phyloP scores from a whole-genome alignment of 176 grass and related monocot genomes.

The Chrysopogon serrulatus region DNA sequence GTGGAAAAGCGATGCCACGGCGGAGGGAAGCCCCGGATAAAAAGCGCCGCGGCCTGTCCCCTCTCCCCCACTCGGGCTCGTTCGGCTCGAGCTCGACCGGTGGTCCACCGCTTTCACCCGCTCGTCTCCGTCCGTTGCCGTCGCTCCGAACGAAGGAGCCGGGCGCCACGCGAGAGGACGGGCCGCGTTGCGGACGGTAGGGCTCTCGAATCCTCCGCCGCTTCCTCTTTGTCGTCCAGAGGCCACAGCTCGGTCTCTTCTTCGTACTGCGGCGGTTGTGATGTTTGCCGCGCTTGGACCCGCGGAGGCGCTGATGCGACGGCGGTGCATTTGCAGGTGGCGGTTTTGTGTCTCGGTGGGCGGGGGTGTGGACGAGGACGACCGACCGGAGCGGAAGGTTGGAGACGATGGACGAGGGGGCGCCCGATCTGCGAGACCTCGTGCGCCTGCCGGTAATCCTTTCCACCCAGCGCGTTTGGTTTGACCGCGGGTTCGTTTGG shows the following conservation, averaged over 20 bases:
- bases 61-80: neutral
- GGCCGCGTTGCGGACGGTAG: neutral
- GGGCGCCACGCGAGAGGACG: neutral
- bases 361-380: neutral
- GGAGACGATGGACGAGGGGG: conserved; percentile 29
- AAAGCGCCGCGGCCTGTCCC: neutral
- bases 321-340: neutral
- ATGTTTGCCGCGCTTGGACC: neutral
- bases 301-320: neutral
- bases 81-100: no score
- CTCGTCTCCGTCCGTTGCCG: neutral
- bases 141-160: neutral
- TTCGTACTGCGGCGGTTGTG: neutral
- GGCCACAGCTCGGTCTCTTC: neutral
- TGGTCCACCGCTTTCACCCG: neutral
- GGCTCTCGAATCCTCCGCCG: neutral
- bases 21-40: conserved; percentile 31
- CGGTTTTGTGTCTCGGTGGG: neutral
- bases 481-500: neutral
- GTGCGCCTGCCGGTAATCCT: conserved; percentile 29
- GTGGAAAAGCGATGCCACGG: conserved; percentile 75
- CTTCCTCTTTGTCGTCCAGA: neutral
- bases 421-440: conserved; percentile 18
- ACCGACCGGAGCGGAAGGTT: neutral
- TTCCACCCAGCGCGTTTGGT: neutral